These are phyloP conservation scores for Diaporthe citriasiana DNA, from an alignment of 2,329 filamentous ascomycete species.

Conservation along the genomic window DNA sequence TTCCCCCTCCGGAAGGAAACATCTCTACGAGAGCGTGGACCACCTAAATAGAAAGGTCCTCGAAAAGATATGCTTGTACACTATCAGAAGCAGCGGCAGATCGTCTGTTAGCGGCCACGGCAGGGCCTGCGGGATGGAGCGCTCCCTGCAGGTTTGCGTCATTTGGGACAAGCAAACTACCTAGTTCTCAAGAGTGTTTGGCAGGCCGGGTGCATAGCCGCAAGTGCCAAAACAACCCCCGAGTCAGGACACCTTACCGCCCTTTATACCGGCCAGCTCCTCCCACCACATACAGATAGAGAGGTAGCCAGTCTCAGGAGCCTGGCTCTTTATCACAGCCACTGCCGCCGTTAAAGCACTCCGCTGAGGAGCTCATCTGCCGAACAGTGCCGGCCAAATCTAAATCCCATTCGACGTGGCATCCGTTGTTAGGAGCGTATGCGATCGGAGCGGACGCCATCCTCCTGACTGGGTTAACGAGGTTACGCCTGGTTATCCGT, in stretches of 20 bases:
- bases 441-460: neutral
- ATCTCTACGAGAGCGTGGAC: too few relatives aligned
- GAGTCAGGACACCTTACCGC: slow-evolving; percentile 21
- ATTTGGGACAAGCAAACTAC: neutral
- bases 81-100: slow-evolving; percentile 22
- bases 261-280: neutral
- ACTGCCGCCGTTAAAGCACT: too few relatives aligned
- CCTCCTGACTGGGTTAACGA: slow-evolving; percentile 7
- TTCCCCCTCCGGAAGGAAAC: too few relatives aligned
- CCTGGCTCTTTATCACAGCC: neutral
- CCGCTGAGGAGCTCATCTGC: too few relatives aligned
- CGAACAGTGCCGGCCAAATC: neutral
- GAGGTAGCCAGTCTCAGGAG: too few relatives aligned
- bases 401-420: neutral
- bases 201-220: neutral
- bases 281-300: neutral
- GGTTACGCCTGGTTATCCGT: neutral
- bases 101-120: neutral
- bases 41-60: too few relatives aligned
- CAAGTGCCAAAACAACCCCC: neutral
- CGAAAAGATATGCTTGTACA: too few relatives aligned
- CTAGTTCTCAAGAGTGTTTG: neutral
- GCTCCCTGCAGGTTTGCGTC: slow-evolving; percentile 9
- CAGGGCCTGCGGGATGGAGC: neutral
- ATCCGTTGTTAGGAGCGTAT: neutral